Evolutionary conservation across 257 asterid species (phyloP).

Genomic region (Parsonsia alboflavescens): DNA sequence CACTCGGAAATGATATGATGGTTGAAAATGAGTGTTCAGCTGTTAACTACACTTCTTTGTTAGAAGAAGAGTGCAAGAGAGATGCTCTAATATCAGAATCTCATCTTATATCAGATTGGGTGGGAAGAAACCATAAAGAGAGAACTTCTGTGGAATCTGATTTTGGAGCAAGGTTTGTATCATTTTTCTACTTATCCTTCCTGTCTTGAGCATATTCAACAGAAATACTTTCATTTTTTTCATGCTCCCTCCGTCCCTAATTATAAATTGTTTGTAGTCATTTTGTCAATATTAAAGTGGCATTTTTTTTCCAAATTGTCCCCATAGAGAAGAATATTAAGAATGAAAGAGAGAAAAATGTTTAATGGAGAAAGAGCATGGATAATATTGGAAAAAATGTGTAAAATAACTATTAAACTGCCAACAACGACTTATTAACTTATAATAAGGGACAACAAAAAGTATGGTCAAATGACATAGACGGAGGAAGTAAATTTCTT

Average conservation of each 20-base stretch:
- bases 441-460: no score
- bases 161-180: slow-evolving; percentile 87
- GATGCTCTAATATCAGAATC: slow-evolving; percentile 70
- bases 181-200: slow-evolving; percentile 9
- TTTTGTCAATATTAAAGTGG: no score
- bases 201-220: background rate
- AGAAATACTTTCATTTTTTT: slow-evolving; percentile 1
- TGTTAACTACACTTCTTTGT: slow-evolving; percentile 24
- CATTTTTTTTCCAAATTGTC: no score
- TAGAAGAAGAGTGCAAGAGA: slow-evolving; percentile 45
- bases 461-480: no score
- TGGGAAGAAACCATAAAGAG: slow-evolving; percentile 45
- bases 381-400: no score
- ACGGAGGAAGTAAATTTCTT: background rate
- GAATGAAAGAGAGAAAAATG: no score
- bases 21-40: slow-evolving; percentile 32
- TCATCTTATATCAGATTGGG: slow-evolving; percentile 90
- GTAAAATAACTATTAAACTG: no score
- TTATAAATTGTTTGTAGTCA: no score
- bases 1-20: slow-evolving; percentile 38
- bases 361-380: no score
- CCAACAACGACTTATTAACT: no score
- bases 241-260: no score
- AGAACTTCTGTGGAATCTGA: slow-evolving; percentile 63
- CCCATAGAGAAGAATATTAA: no score